Percentiles rank a stretch among this genome's conserved stretches.
Evolutionary conservation across 352 stramenopile species (phyloP).

Genomic region (Albugo laibachii): DNA sequence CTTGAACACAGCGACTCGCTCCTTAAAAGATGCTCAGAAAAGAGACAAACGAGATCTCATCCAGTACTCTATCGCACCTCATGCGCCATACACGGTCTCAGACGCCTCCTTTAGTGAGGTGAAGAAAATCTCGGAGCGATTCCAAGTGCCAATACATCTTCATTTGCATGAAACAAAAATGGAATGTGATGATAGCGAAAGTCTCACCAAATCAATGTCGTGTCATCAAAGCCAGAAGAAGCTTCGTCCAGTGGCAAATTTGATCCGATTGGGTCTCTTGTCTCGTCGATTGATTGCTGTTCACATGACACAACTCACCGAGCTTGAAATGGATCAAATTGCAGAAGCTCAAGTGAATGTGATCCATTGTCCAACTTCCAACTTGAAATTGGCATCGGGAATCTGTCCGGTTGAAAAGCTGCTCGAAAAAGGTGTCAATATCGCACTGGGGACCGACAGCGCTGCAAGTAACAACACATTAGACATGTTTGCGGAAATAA

Average conservation of each 20-base stretch:
- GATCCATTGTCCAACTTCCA: conserved; percentile 79
- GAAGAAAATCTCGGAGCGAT: conserved; percentile 20
- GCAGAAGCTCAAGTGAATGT: conserved; percentile 31
- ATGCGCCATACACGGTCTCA: conserved; percentile 72
- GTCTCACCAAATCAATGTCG: conserved; percentile 48
- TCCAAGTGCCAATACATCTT: conserved; percentile 55
- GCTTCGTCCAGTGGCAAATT: conserved; percentile 57
- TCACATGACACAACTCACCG: conserved; percentile 76
- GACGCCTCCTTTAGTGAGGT: conserved; percentile 29
- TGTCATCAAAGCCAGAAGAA: conserved; percentile 63
- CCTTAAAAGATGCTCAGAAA: conserved; percentile 36
- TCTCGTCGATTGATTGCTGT: conserved; percentile 42
- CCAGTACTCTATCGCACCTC: conserved; percentile 45
- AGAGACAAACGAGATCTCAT: conserved; percentile 25
- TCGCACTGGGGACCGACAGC: conserved; percentile 73
- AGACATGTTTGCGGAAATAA: conserved; percentile 82
- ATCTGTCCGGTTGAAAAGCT: conserved; percentile 60
- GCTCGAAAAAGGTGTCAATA: conserved; percentile 63
- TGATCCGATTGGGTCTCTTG: conserved; percentile 58
- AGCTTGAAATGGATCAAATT: conserved; percentile 56
- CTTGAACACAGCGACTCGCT: conserved; percentile 39
- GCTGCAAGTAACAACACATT: conserved; percentile 79
- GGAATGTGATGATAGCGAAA: conserved; percentile 64
- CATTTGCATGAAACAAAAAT: conserved; percentile 72
- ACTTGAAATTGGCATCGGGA: conserved; percentile 77